Base-by-base conservation (phyloP, 2,329 filamentous ascomycete species). In the Leptographium procerum region DNA sequence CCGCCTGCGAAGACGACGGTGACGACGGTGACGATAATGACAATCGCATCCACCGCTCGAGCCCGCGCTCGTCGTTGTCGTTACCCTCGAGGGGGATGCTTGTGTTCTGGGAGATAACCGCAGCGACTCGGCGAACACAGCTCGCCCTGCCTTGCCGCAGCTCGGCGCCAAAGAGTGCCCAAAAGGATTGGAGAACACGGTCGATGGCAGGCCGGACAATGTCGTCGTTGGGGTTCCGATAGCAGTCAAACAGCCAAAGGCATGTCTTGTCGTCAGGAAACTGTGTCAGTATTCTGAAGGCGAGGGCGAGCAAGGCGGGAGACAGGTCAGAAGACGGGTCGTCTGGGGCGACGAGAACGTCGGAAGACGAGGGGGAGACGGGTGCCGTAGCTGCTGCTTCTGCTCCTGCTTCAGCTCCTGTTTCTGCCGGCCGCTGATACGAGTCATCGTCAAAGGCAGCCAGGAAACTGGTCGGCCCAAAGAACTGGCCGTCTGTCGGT, bases 401-500 rank as follows among this genome's bases (percentile, higher is more conserved):
- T 36, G 34, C 10, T 36, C 19, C 19, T 24, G 5, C 36, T 33
- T 11, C 33, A n/a, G 16, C 43, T 24, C 11, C 43, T 19, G 47
- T 6, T 10, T 16, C 40, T 6, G 19, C 13, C n/a, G 40, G 40
- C 40, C 19, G 36, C 8, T 10, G 16, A n/a, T 43, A 11, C 16
- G 19, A 8, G 6, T 36, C 6, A n/a, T 45, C 19, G 13, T 45
- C 19, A n/a, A 56, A 56, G 4, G 45, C 40, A 13, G 55, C 55
- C 4, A 45, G 45, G 26, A 50, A 56, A 40, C 55, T 56, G 24
- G 55, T 56, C 10, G 55, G 36, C 29, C 55, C 55, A 33, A 56
- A 45, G 40, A 48, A 56, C 19, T 45, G 40, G 40, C 40, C 40
- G 16, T 10, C 16, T 19, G 36, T 19, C 8, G 36, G 36, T 10